Evolutionary conservation across 352 stramenopile genomes (phyloP).

Genomic region (Plasmopara halstedii): DNA sequence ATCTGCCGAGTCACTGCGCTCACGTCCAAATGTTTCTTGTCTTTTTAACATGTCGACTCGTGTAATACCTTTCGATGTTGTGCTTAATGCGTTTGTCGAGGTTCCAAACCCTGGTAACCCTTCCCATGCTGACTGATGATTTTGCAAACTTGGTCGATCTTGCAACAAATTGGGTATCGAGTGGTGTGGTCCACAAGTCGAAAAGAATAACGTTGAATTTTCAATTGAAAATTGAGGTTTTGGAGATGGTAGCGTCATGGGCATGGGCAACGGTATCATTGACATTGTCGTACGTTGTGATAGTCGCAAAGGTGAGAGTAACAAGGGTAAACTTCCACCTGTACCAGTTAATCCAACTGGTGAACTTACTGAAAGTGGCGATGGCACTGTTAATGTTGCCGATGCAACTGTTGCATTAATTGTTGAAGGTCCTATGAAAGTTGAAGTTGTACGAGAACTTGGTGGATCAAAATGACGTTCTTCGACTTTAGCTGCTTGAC

Average conservation of each 20-base stretch:
- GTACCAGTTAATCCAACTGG: not conserved
- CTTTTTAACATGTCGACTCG: conserved; percentile 40
- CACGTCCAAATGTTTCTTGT: conserved; percentile 18
- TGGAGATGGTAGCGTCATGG: conserved; percentile 6
- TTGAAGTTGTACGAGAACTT: not conserved
- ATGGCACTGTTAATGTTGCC: conserved; percentile 9
- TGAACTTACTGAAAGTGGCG: conserved; percentile 33
- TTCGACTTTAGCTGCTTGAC: conserved; percentile 42
- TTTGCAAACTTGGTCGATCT: conserved; percentile 34
- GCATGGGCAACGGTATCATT: conserved; percentile 10
- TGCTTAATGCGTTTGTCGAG: not conserved
- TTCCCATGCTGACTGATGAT: conserved; percentile 50
- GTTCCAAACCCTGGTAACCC: conserved; percentile 20
- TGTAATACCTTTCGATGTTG: conserved; percentile 24
- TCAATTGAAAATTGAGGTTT: conserved; percentile 24
- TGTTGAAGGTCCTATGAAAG: not conserved
- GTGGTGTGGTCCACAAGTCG: not conserved
- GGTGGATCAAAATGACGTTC: conserved; percentile 3
- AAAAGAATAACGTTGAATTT: not conserved
- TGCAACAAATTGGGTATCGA: conserved; percentile 2
- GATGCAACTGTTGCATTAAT: conserved; percentile 5
- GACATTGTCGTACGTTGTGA: conserved; percentile 6
- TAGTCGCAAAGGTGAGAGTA: conserved; percentile 16
- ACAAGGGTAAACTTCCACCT: conserved; percentile 3
- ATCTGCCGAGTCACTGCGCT: conserved; percentile 70